phyloP scores from a whole-genome alignment of 2,329 filamentous ascomycete genomes.

The Xylariaceae sp. region DNA sequence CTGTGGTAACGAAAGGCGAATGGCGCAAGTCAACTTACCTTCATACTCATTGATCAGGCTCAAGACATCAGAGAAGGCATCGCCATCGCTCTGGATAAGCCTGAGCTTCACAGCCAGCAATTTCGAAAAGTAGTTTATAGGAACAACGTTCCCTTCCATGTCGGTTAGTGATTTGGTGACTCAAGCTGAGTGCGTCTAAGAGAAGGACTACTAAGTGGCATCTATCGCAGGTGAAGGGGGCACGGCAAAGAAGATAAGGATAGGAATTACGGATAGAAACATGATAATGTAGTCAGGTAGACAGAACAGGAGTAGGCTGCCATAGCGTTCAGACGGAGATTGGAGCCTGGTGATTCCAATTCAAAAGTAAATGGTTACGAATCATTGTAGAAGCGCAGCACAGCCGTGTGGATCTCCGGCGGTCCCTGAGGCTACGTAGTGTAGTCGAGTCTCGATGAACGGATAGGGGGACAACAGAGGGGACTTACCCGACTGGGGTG shows the following conservation, averaged over 20 bases:
- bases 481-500: conserved; percentile 44
- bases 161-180: conserved; percentile 18
- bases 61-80: conserved; percentile 70
- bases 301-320: conserved; percentile 1
- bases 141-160: conserved; percentile 33
- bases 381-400: conserved; percentile 14
- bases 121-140: conserved; percentile 53
- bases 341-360: conserved; percentile 3
- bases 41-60: conserved; percentile 75
- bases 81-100: conserved; percentile 52
- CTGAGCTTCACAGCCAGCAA: conserved; percentile 43
- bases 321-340: conserved; percentile 5
- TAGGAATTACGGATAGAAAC: conserved; percentile 3
- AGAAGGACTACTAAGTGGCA: not conserved
- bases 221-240: conserved; percentile 6
- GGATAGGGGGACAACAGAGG: conserved; percentile 8
- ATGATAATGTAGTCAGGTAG: conserved; percentile 1
- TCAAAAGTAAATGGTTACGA: not conserved
- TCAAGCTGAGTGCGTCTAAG: conserved; percentile 2
- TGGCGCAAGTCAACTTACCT: conserved; percentile 37
- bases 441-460: not conserved
- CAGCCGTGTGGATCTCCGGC: conserved; percentile 17
- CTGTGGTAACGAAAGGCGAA: not conserved
- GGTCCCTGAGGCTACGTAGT: conserved; percentile 1
- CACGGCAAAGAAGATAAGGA: conserved; percentile 1